Conservation (phyloP, 169 alveolate genomes). For the Babesia sp. region DNA sequence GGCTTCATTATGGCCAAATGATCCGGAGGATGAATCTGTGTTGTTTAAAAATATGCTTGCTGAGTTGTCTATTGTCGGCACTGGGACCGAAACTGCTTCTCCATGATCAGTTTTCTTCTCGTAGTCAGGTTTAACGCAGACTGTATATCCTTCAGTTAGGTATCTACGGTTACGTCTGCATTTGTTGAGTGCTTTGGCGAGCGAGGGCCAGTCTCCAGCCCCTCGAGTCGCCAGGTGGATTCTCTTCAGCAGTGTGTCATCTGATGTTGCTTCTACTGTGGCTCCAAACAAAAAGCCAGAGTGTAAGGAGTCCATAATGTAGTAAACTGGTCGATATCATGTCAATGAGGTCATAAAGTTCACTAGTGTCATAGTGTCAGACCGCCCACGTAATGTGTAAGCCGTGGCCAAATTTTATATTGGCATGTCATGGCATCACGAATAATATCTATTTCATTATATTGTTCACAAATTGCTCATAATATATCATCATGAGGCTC, state of each 20-base stretch:
- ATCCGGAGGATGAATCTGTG: not conserved
- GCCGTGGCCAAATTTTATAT: not conserved
- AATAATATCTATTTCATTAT: not conserved
- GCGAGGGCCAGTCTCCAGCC: conserved; percentile 13
- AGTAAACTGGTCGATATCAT: not conserved
- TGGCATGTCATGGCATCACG: not conserved
- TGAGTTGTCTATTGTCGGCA: not conserved
- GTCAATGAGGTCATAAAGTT: not conserved
- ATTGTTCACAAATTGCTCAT: not conserved
- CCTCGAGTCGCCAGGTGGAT: conserved; percentile 42
- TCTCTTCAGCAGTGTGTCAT: not conserved
- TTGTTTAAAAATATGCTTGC: no score
- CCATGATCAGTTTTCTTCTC: not conserved
- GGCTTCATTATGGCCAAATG: not conserved
- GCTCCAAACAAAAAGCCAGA: conserved; percentile 5
- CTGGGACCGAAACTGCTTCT: not conserved
- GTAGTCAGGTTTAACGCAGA: not conserved
- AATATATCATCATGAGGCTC: conserved; percentile 30
- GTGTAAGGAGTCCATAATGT: conserved; percentile 1
- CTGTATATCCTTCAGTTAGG: conserved; percentile 21
- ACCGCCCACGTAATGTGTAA: not conserved
- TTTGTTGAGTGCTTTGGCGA: conserved; percentile 13
- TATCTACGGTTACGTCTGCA: conserved; percentile 20
- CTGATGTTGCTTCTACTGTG: not conserved
- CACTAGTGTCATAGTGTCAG: not conserved